Base-by-base conservation (phyloP, 179 eudicot genomes). In the Beta corolliflora region DNA sequence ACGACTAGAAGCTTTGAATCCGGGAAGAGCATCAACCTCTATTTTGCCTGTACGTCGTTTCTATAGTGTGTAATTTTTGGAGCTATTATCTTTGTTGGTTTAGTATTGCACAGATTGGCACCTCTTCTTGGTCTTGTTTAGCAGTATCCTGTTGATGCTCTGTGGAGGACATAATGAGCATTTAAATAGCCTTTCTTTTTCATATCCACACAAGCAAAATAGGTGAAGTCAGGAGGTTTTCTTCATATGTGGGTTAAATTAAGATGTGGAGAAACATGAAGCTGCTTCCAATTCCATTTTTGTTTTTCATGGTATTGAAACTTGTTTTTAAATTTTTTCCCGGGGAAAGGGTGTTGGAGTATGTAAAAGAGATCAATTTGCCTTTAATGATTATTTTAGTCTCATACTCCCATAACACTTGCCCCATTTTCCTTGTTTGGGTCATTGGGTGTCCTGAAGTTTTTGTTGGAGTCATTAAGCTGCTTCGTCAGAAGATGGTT, bases 1-100 rank as follows among this genome's bases (percentile, higher is more conserved):
- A 82, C 90, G 97, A 74, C 77, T 96, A 53, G 97, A 91, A 84
- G 96, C 96, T 89, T 73, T 96, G 86, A 96, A 96, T 79, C 99
- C 99, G 52, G 88, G 91, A 83, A 85, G 94, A 90, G 85, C 91
- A 80, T 90, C 94, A 41, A 50, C 81, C 25, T 82, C 86, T 41
- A 18, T 12, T 45, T 56, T 75, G 67, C 61, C 69, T 53, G 87
- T 86, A 86, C 41, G 68, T 63, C 70, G 23, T n/a, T 66, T 77
- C 61, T 53, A 23, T 63, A 13, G 25, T 53, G 25, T n/a, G 16
- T 69, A 11, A 25, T 12, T 21, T 63, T 71, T 56, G 31, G 55
- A 55, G 64, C 25, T n/a, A 21, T 19, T 56, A 7, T 56, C 41
- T 55, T 55, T 66, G 18, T 25, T 78, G 18, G 15, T 53, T 53